These are phyloP conservation scores for Pseudodiploospora longispora DNA, from an alignment of 2,329 filamentous ascomycete genomes.

Conservation along the genomic window DNA sequence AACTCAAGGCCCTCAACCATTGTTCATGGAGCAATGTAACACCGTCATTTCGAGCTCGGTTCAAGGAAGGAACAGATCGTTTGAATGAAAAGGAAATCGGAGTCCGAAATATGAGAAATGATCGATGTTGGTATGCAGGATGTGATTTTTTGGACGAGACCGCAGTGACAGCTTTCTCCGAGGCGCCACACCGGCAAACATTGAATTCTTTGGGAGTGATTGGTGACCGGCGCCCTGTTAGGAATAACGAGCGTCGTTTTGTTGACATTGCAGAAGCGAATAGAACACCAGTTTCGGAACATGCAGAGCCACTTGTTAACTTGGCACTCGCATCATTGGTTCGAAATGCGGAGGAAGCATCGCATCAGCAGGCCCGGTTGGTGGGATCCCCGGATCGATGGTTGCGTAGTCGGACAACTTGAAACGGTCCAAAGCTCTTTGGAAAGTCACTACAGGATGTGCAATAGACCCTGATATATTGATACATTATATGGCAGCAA, in stretches of 20 bases:
- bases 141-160: constrained; percentile 22
- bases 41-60: neutral
- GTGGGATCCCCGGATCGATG: no score
- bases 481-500: no score
- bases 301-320: constrained; percentile 33
- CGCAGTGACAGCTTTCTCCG: constrained; percentile 20
- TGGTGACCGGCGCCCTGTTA: constrained; percentile 26
- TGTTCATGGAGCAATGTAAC: no score
- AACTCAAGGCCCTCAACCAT: no score
- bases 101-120: constrained; percentile 2
- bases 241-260: constrained; percentile 16
- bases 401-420: no score
- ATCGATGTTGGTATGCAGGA: constrained; percentile 9
- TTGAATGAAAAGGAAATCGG: constrained; percentile 15
- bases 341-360: no score
- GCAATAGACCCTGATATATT: no score
- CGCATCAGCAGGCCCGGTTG: no score
- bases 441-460: no score
- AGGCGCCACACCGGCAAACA: constrained; percentile 20
- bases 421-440: no score
- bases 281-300: constrained; percentile 27
- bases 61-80: constrained; percentile 12
- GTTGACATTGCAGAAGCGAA: constrained; percentile 32
- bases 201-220: constrained; percentile 28
- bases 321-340: constrained; percentile 29